Evolutionary conservation across 139 green algal species (phyloP), one percentile per base, ranked within the genome.

Genomic region (Coelastrella sp.): DNA sequence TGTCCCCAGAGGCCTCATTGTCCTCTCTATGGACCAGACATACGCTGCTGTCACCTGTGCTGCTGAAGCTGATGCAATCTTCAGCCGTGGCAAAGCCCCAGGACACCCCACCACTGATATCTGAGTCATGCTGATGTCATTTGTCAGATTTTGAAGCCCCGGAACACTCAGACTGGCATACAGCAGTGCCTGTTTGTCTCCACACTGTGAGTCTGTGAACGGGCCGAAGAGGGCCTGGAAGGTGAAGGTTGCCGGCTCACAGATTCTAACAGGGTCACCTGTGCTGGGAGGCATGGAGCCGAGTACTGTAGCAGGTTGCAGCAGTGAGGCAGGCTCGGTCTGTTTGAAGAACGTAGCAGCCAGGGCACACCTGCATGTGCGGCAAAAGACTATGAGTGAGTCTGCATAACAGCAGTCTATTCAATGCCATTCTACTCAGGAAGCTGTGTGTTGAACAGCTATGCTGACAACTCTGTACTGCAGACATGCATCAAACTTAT

Each of bases 81-180:
- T 51, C 0, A 82, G n/a, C 4, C 53, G 13, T 4, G 75, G 75
- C 75, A 82, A 25, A 2, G 35, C 7, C 23, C 48, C 75, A 27
- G 51, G 75, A 17, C 75, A 82, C 35, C 75, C 75, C 5, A 11
- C 57, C 23, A 82, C 23, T 27, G 43, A 38, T 41, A 82, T 82
- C 34, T 40, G n/a, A 11, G 73, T 81, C 43, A 51, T 35, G 50
- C 50, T 67, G 73, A 67, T 48, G 32, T 81, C 73, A 17, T 40
- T 48, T n/a, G 15, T 68, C 17, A 48, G 17, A 17, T 9, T 67
- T 8, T 37, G 15, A 2, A n/a, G 13, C 0, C 73, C 50, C 21
- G 40, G 73, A 40, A 59, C 40, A 9, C 37, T 30, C 2, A 81
- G 48, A 35, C 43, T 50, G 5, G 48, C 32, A 11, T 38, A 13